phyloP scores from a whole-genome alignment of 257 asterid genomes.

The Orobanche coerulescens region DNA sequence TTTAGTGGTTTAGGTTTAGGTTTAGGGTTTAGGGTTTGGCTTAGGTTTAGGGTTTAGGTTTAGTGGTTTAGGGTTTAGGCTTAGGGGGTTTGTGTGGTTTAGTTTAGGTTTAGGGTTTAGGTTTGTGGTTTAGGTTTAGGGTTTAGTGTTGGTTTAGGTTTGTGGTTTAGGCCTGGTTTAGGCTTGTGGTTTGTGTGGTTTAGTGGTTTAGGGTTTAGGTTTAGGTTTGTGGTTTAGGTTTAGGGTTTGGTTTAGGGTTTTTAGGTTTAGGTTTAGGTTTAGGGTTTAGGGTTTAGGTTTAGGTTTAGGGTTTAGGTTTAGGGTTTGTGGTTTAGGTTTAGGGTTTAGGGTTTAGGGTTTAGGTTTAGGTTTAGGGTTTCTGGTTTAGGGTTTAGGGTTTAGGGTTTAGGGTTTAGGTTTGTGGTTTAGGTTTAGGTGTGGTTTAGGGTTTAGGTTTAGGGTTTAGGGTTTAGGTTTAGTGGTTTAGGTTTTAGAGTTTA shows the following conservation, averaged over 20 bases:
- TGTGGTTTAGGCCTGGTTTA: constrained; percentile 17
- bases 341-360: constrained; percentile 20
- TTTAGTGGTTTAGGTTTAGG: constrained; percentile 24
- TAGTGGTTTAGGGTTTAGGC: constrained; percentile 16
- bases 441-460: constrained; percentile 18
- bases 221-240: constrained; percentile 26
- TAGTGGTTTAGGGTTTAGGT: constrained; percentile 24
- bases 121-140: constrained; percentile 24
- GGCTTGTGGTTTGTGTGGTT: constrained; percentile 19
- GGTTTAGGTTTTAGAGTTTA: too few species aligned
- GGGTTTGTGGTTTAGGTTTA: constrained; percentile 9
- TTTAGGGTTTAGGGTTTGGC: constrained; percentile 23
- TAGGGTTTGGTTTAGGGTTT: constrained; percentile 16
- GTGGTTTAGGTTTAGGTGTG: not conserved
- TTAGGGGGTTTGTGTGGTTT: constrained; percentile 13
- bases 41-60: constrained; percentile 27
- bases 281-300: constrained; percentile 22
- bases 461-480: constrained; percentile 17
- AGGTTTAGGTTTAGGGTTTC: constrained; percentile 19
- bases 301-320: constrained; percentile 1
- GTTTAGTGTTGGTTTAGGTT: constrained; percentile 26
- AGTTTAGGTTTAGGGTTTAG: constrained; percentile 24
- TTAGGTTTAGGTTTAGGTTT: constrained; percentile 7
- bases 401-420: not conserved
- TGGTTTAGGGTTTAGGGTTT: constrained; percentile 24